These are phyloP conservation scores for Malus hybrid DNA, from an alignment of 331 rosid species.

Conservation along the genomic window DNA sequence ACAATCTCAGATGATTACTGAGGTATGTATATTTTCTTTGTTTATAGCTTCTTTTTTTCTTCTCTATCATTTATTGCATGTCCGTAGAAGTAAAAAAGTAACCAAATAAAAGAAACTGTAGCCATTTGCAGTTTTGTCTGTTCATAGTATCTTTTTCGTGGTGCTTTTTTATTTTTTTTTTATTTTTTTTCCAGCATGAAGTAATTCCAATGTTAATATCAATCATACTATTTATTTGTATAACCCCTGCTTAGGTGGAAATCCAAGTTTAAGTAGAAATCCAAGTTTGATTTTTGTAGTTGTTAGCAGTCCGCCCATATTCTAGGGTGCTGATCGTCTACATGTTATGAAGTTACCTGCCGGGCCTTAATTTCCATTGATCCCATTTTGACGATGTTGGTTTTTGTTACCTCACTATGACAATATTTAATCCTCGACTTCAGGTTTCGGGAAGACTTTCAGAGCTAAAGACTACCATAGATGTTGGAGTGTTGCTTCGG, in stretches of 20 bases:
- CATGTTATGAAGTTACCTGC: neutral
- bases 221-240: neutral
- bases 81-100: neutral
- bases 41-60: neutral
- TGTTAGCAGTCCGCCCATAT: neutral
- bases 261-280: neutral
- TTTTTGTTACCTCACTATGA: neutral
- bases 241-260: neutral
- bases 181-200: neutral
- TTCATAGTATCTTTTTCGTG: neutral
- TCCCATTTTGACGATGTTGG: neutral
- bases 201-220: neutral
- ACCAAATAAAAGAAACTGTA: neutral
- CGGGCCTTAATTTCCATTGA: neutral
- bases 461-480: conserved; percentile 82
- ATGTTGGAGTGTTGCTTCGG: conserved; percentile 64
- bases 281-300: neutral
- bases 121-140: neutral
- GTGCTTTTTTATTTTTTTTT: neutral
- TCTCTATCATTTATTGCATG: neutral
- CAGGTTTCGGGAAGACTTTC: conserved; percentile 73
- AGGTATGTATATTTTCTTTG: conserved; percentile 42
- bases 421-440: conserved; percentile 1
- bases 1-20: conserved; percentile 65
- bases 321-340: neutral